Evolutionary conservation across 2,329 filamentous ascomycete genomes (phyloP).

Genomic region (Aurifilum marmelostoma): DNA sequence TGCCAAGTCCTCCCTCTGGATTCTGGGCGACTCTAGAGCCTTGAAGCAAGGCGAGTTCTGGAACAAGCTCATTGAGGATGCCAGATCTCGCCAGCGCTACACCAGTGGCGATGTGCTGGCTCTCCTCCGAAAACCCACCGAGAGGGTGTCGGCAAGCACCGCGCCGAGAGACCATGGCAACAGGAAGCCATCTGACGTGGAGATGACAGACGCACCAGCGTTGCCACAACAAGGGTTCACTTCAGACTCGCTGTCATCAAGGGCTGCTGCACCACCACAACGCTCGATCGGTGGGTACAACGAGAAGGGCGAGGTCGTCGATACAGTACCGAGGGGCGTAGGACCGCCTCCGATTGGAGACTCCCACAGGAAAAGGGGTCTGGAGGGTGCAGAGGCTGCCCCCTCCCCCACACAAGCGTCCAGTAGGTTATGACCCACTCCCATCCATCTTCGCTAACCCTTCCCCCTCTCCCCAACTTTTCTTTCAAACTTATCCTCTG

Average conservation of each 20-base stretch:
- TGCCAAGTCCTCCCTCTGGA: conserved; percentile 95
- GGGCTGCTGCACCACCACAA: background rate
- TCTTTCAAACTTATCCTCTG: background rate
- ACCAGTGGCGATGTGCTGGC: conserved; percentile 66
- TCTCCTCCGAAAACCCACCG: conserved; percentile 51
- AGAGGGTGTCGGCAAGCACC: conserved; percentile 37
- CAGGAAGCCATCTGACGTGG: conserved; percentile 31
- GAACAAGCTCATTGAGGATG: conserved; percentile 83
- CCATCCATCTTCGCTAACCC: background rate
- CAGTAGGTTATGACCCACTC: conserved; percentile 39
- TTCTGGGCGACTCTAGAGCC: conserved; percentile 88
- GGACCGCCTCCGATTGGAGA: conserved; percentile 24
- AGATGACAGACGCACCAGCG: conserved; percentile 34
- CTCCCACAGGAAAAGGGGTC: conserved; percentile 47
- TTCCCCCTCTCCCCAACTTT: too few relatives aligned
- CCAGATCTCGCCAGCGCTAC: conserved; percentile 73
- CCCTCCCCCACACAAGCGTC: conserved; percentile 44
- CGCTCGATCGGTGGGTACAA: conserved; percentile 33
- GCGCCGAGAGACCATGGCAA: conserved; percentile 22
- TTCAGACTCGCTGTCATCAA: background rate
- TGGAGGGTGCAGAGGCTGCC: conserved; percentile 42
- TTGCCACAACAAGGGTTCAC: background rate
- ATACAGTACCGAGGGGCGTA: conserved; percentile 25
- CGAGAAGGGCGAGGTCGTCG: conserved; percentile 36
- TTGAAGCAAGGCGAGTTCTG: conserved; percentile 89